These are phyloP conservation scores for Verticillium tricorpus DNA, from an alignment of 2,329 filamentous ascomycete species.

Conservation along the genomic window DNA sequence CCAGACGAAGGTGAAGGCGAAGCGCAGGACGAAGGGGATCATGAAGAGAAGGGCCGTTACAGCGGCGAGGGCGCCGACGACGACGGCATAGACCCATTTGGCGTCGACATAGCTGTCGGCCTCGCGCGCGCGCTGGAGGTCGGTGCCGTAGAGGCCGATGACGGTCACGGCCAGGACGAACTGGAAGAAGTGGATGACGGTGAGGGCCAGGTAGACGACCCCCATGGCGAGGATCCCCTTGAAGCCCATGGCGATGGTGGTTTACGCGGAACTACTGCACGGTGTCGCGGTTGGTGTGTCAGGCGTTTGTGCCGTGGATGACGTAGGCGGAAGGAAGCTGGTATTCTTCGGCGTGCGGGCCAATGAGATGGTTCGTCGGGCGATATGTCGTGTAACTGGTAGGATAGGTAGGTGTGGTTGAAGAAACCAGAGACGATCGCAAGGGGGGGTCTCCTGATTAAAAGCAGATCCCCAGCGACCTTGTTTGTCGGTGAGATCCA, in stretches of 20 bases:
- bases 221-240: constrained; percentile 43
- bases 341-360: not conserved
- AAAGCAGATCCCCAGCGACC: not conserved
- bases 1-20: constrained; percentile 58
- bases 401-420: not conserved
- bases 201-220: constrained; percentile 50
- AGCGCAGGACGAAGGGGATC: constrained; percentile 54
- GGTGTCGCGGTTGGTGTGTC: not conserved
- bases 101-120: constrained; percentile 49
- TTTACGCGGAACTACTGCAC: not conserved
- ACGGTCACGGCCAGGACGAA: constrained; percentile 73
- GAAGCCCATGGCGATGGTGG: constrained; percentile 34
- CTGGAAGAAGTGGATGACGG: constrained; percentile 66
- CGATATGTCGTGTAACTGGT: not conserved
- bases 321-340: not conserved
- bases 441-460: not conserved
- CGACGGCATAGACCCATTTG: constrained; percentile 67
- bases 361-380: not conserved
- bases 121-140: constrained; percentile 53
- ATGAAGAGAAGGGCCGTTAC: constrained; percentile 62
- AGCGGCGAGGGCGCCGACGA: constrained; percentile 62
- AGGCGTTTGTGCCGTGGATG: too few species aligned
- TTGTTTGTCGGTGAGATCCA: not conserved
- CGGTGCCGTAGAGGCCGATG: constrained; percentile 71
- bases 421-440: not conserved